Evolutionary conservation across 2,329 filamentous ascomycete genomes (phyloP), one percentile per base, ranked within the genome.

Genomic region (Sporothrix inflata): DNA sequence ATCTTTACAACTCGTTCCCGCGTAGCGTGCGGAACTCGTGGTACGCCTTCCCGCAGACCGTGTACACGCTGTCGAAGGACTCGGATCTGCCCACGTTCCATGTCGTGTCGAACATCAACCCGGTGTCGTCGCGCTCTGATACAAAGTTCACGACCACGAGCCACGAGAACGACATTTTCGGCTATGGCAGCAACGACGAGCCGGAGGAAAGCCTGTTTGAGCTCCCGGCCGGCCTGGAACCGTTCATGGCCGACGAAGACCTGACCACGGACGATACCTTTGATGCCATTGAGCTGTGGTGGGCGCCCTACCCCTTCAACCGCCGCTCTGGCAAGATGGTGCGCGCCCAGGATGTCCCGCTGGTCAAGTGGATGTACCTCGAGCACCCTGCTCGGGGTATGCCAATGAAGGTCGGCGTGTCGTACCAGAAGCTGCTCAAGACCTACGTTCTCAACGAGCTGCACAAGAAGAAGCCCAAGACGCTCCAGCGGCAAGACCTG

Each of bases 331-430:
- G 96, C 47, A 92, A 90, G 76, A 99, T 98, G 94, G 94, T 98
- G 73, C 90, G 97, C 70, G 96, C 96, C 14, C 94, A 99, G 81
- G 97, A 99, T 81, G 96, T 99, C 24, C 94, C 97, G 4, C 84
- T 99, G 9, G 92, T 99, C 69, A 99, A 99, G 83, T 96, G 98
- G 81, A 98, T 94, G 93, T 99, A 99, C 79, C 87, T 99, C 6
- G 95, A 99, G 82, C 97, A 99, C 80, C 94, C 94, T 75, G 94
- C 96, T 12, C 89, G 91, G 71, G 84, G 85, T 75, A 94, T 97
- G 78, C 95, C 96, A 0, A 94, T 98, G 76, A 99, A 99, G 84
- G 94, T 99, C 71, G 90, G 96, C 78, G 96, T 99, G 11, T 99
- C 96, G 0, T 99, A 99, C 80, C 96, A 99, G 82, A 99, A 99